Base-by-base conservation (phyloP, 2,329 filamentous ascomycete genomes). In the Sordariomycetes sp. region DNA sequence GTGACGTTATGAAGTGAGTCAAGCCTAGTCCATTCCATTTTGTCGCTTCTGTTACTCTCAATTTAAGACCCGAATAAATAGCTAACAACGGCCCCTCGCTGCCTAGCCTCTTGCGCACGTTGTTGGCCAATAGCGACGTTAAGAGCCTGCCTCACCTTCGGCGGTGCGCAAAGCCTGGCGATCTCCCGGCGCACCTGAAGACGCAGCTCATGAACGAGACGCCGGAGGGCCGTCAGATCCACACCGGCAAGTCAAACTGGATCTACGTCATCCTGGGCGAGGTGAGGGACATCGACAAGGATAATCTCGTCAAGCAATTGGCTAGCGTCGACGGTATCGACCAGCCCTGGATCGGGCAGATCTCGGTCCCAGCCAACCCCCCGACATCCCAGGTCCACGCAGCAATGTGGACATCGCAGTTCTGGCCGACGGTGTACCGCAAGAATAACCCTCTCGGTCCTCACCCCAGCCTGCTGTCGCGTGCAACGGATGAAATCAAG, bases 381-480 rank as follows among this genome's bases (percentile, higher is more conserved):
- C 89, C 89, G 1, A 90, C 85, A 5, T 91, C 87, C 3, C 80
- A 85, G 62, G 76, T 85, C 45, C 87, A 92, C 68, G 87, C 89
- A 10, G 80, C 80, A 28, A 74, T 81, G 66, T 94, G 88, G 88
- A 86, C 83, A 28, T 75, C 80, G 36, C 78, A 85, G 63, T 92
- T 89, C 68, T 95, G 89, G 89, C 89, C 89, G 13, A 87, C 85
- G 1, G 82, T 91, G 54, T 95, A 94, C 72, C 86, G 89, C 61
- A 90, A 90, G 73, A 91, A 87, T 62, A 94, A 94, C 65, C 89
- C 89, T 2, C 87, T 91, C 59, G 89, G 89, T 3, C 89, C 89
- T 20, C 89, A 95, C 66, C 89, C 89, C 60, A 82, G 84, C 65
- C 80, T 87, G 66, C 82, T 92, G 58, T 75, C 80, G 50, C 82